phyloP scores from a whole-genome alignment of 192 early-diverging fungal genomes.

The Kickxella alabastrina region DNA sequence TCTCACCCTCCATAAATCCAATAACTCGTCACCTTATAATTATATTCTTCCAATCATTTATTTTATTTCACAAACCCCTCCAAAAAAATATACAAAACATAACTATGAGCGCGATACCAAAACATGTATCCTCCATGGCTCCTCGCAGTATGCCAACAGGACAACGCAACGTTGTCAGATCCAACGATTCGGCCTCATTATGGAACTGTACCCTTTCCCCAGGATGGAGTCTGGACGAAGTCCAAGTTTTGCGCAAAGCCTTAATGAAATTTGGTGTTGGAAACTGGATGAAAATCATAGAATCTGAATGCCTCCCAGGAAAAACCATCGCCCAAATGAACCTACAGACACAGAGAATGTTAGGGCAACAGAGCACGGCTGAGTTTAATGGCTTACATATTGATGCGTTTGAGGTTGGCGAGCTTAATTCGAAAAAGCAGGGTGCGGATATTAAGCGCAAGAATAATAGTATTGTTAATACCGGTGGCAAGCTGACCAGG shows the following conservation, averaged over 20 bases:
- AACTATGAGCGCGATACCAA: conserved; percentile 15
- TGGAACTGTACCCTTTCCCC: conserved; percentile 95
- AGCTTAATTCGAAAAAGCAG: conserved; percentile 76
- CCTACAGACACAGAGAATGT: conserved; percentile 87
- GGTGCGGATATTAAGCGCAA: conserved; percentile 84
- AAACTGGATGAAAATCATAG: conserved; percentile 96
- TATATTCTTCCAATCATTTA: too few species aligned
- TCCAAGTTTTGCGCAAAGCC: conserved; percentile 76
- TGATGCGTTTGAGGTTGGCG: conserved; percentile 81
- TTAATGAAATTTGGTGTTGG: conserved; percentile 89
- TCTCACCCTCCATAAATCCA: too few species aligned
- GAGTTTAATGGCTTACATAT: conserved; percentile 94
- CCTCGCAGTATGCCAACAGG: conserved; percentile 88
- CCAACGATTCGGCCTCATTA: conserved; percentile 89
- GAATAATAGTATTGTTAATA: conserved; percentile 93
- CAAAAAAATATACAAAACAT: too few species aligned
- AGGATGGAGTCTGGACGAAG: conserved; percentile 85
- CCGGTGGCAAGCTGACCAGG: conserved; percentile 71
- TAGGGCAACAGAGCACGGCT: conserved; percentile 93
- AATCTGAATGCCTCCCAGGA: conserved; percentile 80
- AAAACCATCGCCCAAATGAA: conserved; percentile 99
- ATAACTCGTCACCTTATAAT: too few species aligned
- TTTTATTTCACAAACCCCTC: too few species aligned
- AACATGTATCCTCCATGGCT: conserved; percentile 37
- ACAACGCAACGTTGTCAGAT: conserved; percentile 83